Conservation (phyloP, 768 basidiomycete genomes). For the Amanita thiersii region DNA sequence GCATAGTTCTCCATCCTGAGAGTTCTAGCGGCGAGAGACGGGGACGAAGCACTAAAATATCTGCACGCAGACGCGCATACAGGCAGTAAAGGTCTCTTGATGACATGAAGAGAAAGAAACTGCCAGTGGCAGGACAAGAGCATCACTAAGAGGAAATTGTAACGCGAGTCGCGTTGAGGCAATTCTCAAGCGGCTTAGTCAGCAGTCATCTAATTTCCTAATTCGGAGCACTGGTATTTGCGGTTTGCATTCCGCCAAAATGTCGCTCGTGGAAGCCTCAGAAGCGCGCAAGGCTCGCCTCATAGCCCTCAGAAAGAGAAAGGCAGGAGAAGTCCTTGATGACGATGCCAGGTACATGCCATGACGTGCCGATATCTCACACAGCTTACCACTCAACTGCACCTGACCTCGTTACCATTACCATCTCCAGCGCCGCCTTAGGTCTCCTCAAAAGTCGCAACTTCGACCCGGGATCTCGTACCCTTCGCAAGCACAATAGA, state of each 20-base stretch:
- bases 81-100: constrained; percentile 14
- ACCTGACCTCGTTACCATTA: too few relatives aligned
- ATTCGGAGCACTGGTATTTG: too few relatives aligned
- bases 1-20: constrained; percentile 55
- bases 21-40: constrained; percentile 22
- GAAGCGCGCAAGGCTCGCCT: constrained; percentile 79
- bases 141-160: constrained; percentile 13
- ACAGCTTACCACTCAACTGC: too few relatives aligned
- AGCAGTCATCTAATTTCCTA: constrained; percentile 13
- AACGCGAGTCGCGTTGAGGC: background rate
- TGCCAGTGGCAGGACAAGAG: constrained; percentile 19
- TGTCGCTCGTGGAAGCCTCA: constrained; percentile 67
- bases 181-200: constrained; percentile 19
- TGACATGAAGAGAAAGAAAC: constrained; percentile 19
- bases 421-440: constrained; percentile 33
- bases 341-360: constrained; percentile 20
- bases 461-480: constrained; percentile 85
- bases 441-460: constrained; percentile 61
- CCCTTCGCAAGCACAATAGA: constrained; percentile 55
- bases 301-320: constrained; percentile 66
- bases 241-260: constrained; percentile 11
- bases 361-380: too few relatives aligned
- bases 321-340: constrained; percentile 43
- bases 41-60: constrained; percentile 22
- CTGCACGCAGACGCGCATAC: constrained; percentile 9